Evolutionary conservation across 2,329 filamentous ascomycete genomes (phyloP), one percentile per base, ranked within the genome.

Genomic region (Pestalotiopsis sp.): DNA sequence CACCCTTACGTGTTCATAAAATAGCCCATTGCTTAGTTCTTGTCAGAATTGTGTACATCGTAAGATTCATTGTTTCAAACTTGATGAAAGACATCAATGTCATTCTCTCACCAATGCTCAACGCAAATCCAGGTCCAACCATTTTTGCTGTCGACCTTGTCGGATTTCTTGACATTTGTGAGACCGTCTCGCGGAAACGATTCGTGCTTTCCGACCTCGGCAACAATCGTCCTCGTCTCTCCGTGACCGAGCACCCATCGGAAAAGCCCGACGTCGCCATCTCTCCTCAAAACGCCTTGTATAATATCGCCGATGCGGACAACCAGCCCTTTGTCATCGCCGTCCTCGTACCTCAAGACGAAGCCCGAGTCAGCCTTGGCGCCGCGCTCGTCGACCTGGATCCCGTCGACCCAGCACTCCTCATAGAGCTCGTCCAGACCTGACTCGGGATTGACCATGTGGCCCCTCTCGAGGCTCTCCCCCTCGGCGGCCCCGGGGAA

Each of bases 361-460:
- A 57, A 70, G 4, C 69, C 69, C 27, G 14, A 17, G 31, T n/a
- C 41, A 9, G 12, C 45, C 14, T 7, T 41, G n/a, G 25, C 45
- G 13, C 31, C 25, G 12, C 23, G 11, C 17, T 12, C 52, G 14
- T 36, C 66, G 2, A 31, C n/a, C 27, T 52, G 36, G 3, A 27
- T 56, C 45, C 61, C 66, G 27, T 68, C 66, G 38, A 68, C 39
- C 69, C 69, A 70, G 49, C 66, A 70, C 58, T 70, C 69, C 58
- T 70, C 69, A 49, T 70, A 70, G 14, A 17, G 3, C 69, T 70
- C 62, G 63, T 59, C 5, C 23, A 4, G 4, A 2, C 86, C 85
- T 1, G 87, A 88, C 0, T 78, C 81, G 0, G 88, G 88, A 71
- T 92, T 89, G 12, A 85, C 78, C 86, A 91, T 91, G 13, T 74